These are phyloP conservation scores for Talaromyces adpressus DNA, from an alignment of 495 filamentous ascomycete genomes.

Conservation along the genomic window DNA sequence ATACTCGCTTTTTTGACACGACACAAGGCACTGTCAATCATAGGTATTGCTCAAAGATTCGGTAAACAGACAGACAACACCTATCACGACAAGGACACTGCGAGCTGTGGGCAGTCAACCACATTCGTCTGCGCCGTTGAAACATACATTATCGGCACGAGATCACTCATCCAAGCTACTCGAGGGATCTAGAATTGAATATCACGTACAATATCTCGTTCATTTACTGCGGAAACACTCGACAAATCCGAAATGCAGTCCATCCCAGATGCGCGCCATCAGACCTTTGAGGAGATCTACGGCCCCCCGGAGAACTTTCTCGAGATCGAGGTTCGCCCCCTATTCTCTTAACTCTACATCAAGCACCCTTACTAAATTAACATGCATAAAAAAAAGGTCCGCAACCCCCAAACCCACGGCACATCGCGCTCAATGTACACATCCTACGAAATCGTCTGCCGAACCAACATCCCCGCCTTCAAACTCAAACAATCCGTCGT, in stretches of 20 bases:
- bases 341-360: background rate
- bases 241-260: slow-evolving; percentile 57
- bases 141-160: background rate
- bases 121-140: background rate
- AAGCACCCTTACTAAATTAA: background rate
- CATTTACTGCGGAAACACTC: background rate
- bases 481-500: slow-evolving; percentile 77
- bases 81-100: background rate
- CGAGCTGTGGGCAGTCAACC: background rate
- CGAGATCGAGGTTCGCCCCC: slow-evolving; percentile 73
- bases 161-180: background rate
- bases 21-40: background rate
- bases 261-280: slow-evolving; percentile 76
- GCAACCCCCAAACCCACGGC: slow-evolving; percentile 91
- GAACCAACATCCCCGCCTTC: slow-evolving; percentile 98
- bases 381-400: slow-evolving; percentile 44
- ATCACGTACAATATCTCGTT: background rate
- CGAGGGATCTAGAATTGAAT: background rate
- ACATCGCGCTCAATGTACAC: slow-evolving; percentile 96
- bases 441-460: slow-evolving; percentile 93
- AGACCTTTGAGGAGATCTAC: slow-evolving; percentile 98
- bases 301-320: slow-evolving; percentile 97
- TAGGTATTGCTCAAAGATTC: background rate
- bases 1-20: background rate
- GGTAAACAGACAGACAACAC: background rate